Percentiles rank a stretch among this genome's conserved stretches.
phyloP scores from a whole-genome alignment of 805 yeast species.

The Kluyveromyces wickerhamii region DNA sequence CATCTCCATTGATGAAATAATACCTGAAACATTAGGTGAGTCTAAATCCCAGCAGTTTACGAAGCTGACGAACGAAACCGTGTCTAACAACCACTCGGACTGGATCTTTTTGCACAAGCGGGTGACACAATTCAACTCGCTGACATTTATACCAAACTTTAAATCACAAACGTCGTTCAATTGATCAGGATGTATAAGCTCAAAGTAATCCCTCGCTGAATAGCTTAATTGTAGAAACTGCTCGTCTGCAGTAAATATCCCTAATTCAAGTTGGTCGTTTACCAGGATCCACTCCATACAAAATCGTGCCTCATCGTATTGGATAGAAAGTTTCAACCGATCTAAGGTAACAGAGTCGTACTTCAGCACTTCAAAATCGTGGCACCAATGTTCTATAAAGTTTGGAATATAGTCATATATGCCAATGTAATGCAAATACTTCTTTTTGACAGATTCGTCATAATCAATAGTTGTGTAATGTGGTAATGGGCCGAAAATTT shows the following conservation, averaged over 20 bases:
- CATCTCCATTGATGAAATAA: slow-evolving; percentile 14
- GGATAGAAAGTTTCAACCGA: slow-evolving; percentile 21
- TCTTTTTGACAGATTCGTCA: neutral
- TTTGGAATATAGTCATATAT: slow-evolving; percentile 21
- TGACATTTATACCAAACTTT: slow-evolving; percentile 1
- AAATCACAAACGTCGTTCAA: too few species aligned
- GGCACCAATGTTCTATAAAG: slow-evolving; percentile 19
- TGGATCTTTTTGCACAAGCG: neutral
- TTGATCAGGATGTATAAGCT: neutral
- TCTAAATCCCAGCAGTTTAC: slow-evolving; percentile 4
- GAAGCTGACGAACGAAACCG: slow-evolving; percentile 2
- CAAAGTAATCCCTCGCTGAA: slow-evolving; percentile 17
- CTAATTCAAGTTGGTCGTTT: slow-evolving; percentile 14
- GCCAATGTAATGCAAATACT: slow-evolving; percentile 16
- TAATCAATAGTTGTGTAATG: neutral
- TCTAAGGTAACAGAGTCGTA: slow-evolving; percentile 27
- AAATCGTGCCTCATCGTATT: slow-evolving; percentile 18
- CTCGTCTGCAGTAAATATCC: slow-evolving; percentile 16
- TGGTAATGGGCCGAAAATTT: neutral
- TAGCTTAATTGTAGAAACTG: slow-evolving; percentile 25
- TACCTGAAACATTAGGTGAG: slow-evolving; percentile 7
- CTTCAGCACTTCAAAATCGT: slow-evolving; percentile 20
- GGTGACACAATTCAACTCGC: neutral
- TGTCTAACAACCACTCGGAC: slow-evolving; percentile 3
- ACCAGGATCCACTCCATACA: slow-evolving; percentile 20